Base-by-base conservation (phyloP, 805 yeast genomes). In the Lachancea meyersii region DNA sequence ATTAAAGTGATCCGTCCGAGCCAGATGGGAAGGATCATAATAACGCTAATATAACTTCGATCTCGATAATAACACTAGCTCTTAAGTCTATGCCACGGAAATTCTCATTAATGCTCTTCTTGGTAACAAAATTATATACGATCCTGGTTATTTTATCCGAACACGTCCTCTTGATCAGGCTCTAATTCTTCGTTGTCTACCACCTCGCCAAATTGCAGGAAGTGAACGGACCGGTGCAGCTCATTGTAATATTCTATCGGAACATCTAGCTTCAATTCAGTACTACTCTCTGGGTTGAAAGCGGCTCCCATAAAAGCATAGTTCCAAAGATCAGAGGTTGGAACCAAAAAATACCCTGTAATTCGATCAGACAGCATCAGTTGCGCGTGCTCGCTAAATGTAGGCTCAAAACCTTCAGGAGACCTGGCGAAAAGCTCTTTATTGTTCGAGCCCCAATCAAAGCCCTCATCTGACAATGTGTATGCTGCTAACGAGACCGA, bases 201-300 rank as follows among this genome's bases (percentile, higher is more conserved):
- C 36, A 85, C 60, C 46, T 79, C 84, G 43, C 72, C 77, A 58
- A 91, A 87, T 5, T 80, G 74, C 38, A 78, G 69, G 65, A 93
- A 93, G 63, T 93, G 98, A 23, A 79, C 71, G 2, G 96, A 93
- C 37, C 98, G 80, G 57, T 93, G 98, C 27, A 77, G 58, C 52
- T 85, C 95, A 57, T 86, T 82, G 63, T 87, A 93, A 57, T 82
- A 93, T 5, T 84, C 77, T 28, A 82, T 53, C 2, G 99, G 99
- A 14, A 79, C 67, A 55, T 86, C 96, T 35, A 84, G 56, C 57
- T 84, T 86, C 60, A 88, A 58, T 11, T 70, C 78, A 53, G 74
- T 86, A 5, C 67, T 70, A 35, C 76, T 60, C n/a, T 74, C 73
- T 4, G 78, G 67, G 52, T 75, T 79, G 83, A 93, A 93, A 7